Conservation (phyloP, 768 basidiomycete genomes). For the Panaeolus papilionaceus region DNA sequence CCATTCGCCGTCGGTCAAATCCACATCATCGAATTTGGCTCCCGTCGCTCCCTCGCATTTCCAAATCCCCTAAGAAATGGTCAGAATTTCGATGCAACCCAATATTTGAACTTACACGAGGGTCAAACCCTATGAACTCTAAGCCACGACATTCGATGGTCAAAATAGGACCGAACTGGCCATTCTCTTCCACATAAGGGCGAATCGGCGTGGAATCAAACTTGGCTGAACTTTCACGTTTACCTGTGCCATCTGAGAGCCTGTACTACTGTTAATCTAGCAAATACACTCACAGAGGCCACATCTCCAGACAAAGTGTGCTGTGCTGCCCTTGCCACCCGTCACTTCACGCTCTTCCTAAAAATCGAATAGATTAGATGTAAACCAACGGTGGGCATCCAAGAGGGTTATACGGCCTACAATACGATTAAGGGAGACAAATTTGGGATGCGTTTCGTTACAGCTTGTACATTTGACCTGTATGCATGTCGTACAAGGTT, state of each 20-base stretch:
- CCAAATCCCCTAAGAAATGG: slow-evolving; percentile 70
- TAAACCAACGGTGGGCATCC: slow-evolving; percentile 5
- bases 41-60: slow-evolving; percentile 68
- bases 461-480: slow-evolving; percentile 84
- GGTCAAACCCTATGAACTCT: slow-evolving; percentile 82
- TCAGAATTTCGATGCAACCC: neutral
- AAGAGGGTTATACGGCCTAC: slow-evolving; percentile 41
- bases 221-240: slow-evolving; percentile 82
- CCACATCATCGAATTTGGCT: slow-evolving; percentile 68
- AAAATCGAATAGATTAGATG: slow-evolving; percentile 12
- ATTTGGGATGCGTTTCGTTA: slow-evolving; percentile 76
- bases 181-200: slow-evolving; percentile 68
- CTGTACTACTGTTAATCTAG: slow-evolving; percentile 5
- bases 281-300: slow-evolving; percentile 53
- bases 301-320: slow-evolving; percentile 86
- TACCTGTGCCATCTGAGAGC: slow-evolving; percentile 45
- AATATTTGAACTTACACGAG: slow-evolving; percentile 51
- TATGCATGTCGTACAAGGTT: slow-evolving; percentile 28
- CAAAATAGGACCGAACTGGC: slow-evolving; percentile 67
- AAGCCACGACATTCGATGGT: slow-evolving; percentile 87
- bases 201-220: slow-evolving; percentile 62
- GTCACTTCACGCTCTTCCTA: slow-evolving; percentile 75
- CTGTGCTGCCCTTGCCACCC: slow-evolving; percentile 68
- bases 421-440: slow-evolving; percentile 71
- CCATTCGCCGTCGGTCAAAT: slow-evolving; percentile 76